phyloP scores from a whole-genome alignment of 2,329 filamentous ascomycete species.

The Fusarium nodosum region DNA sequence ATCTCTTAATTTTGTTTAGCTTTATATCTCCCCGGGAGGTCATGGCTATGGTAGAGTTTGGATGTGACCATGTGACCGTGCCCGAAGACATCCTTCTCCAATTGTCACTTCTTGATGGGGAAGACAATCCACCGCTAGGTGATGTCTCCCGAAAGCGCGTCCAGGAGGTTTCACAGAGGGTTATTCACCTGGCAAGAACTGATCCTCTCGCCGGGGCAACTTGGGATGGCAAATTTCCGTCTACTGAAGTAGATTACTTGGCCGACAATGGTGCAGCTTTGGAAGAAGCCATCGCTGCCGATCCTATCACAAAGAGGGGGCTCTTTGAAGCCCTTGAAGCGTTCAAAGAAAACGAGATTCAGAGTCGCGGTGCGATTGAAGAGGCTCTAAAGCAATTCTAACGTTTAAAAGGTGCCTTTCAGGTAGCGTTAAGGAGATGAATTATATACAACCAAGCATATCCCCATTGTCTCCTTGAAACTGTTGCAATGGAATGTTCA shows the following conservation, averaged over 20 bases:
- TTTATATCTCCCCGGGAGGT: slow-evolving; percentile 10
- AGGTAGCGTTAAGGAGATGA: background rate
- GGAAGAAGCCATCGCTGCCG: background rate
- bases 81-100: slow-evolving; percentile 8
- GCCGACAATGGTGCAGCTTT: background rate
- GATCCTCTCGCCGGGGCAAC: background rate
- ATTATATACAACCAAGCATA: background rate
- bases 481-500: background rate
- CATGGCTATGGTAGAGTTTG: slow-evolving; percentile 12
- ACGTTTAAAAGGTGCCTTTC: background rate
- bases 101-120: background rate
- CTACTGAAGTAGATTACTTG: slow-evolving; percentile 5
- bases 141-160: accelerated
- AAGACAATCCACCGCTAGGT: background rate
- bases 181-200: background rate
- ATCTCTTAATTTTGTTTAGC: background rate
- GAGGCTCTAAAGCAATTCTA: slow-evolving; percentile 2
- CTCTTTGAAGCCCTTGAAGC: slow-evolving; percentile 8
- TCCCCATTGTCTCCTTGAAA: background rate
- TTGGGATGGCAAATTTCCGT: background rate
- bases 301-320: background rate
- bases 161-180: background rate
- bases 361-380: slow-evolving; percentile 4
- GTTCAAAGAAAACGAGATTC: slow-evolving; percentile 1
- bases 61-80: slow-evolving; percentile 11